phyloP scores from a whole-genome alignment of 2,329 filamentous ascomycete species.

The Fusarium sp. region DNA sequence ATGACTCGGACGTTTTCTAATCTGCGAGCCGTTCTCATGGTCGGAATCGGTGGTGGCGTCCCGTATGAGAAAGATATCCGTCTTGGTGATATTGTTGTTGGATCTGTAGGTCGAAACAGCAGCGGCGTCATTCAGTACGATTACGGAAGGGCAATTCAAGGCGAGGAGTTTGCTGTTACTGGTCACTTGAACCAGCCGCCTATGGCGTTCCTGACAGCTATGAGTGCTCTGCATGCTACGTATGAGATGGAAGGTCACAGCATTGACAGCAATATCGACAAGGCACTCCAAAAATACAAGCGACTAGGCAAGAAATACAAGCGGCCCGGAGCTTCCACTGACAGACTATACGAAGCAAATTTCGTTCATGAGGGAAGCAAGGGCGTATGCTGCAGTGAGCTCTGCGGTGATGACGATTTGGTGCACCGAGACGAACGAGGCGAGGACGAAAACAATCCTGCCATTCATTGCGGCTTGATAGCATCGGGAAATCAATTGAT shows the following conservation, averaged over 20 bases:
- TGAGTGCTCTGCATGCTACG: accelerated
- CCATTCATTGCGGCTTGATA: accelerated
- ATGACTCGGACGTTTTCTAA: accelerated
- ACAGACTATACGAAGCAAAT: accelerated
- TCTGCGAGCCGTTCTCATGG: accelerated
- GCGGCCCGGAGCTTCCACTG: accelerated
- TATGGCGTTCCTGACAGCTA: accelerated
- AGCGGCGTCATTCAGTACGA: accelerated
- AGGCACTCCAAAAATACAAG: accelerated
- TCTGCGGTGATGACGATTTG: accelerated
- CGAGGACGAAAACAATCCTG: accelerated
- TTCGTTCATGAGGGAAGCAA: accelerated
- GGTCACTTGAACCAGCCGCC: neutral
- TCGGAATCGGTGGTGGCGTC: accelerated
- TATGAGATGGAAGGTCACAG: neutral
- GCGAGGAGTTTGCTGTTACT: accelerated
- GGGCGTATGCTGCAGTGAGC: accelerated
- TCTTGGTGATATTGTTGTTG: accelerated
- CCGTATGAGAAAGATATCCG: accelerated
- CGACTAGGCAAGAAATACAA: accelerated
- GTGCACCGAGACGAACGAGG: accelerated
- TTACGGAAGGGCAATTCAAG: neutral
- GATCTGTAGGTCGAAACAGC: accelerated
- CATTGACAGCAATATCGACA: accelerated
- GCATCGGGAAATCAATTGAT: accelerated